Evolutionary conservation across 139 green algal species (phyloP), one percentile per base, ranked within the genome.

Genomic region (Gonium pectorale): DNA sequence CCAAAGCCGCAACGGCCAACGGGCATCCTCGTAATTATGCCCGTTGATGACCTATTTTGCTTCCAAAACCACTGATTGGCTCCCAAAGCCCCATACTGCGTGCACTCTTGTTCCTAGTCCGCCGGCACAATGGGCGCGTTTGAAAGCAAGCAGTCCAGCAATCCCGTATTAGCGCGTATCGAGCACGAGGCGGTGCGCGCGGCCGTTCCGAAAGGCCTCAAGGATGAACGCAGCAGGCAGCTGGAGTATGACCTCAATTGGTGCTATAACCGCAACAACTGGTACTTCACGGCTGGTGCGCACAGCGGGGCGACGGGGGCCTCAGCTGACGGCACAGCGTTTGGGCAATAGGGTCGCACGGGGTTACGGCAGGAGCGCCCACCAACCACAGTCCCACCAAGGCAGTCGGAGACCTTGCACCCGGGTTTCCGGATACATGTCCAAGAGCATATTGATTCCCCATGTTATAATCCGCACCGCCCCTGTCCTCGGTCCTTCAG

Each of bases 231-330:
- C 11, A 75, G 62, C 44, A 62, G 78, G 38, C 62, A 84, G 63
- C 78, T 84, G 44, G 78, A 84, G 40, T 84, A 84, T 40, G 78
- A 84, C 4, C 78, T 84, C 3, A 84, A 84, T 46, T 84, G 78
- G 78, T 84, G 78, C 19, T 84, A 84, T 29, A 84, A 64, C 35
- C 78, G 78, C 3, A 84, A 84, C 64, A 84, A 84, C 22, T 84
- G 78, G 78, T 84, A 56, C 46, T 84, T 84, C 66, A 84, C 78
- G 2, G 44, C 19, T 13, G 78, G 78, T 84, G 60, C n/a, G 73
- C 29, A 26, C n/a, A 54, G 35, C 7, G 41, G 4, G 22, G 62
- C 4, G 31, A 21, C 31, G 7, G 62, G 62, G 31, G 62, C 11
- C 26, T 2, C 31, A 3, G 8, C 8, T 1, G 56, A n/a, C 11